Evolutionary conservation across 1,284 basidiomycete species (phyloP), one percentile per base, ranked within the genome.

Genomic region (Naganishia sp.): DNA sequence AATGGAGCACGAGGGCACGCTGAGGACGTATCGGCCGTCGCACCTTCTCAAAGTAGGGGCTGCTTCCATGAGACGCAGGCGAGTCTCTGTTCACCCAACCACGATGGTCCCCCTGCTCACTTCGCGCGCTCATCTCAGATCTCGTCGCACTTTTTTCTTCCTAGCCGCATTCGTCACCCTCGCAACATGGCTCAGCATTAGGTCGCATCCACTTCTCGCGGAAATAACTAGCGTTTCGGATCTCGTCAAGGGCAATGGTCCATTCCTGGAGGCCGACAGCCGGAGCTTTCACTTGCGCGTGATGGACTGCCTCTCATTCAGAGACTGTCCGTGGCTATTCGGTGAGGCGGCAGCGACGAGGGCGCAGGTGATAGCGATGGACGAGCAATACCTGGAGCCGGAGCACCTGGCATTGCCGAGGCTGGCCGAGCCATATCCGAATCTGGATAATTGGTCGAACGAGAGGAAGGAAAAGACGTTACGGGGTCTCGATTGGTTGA

Each of bases 401-500:
- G 55, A 57, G 31, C 55, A 57, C 25, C 25, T 57, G 28, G 43
- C 42, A 25, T 46, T 57, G n/a, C 55, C 55, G 42, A 45, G 41
- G 43, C 7, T 45, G 55, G 28, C 13, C 2, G 43, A 57, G 25
- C 55, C 55, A 25, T 46, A 57, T 46, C 55, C 55, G 2, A 21
- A 57, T 28, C 15, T 45, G 11, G 23, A 31, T 11, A n/a, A 18
- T n/a, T 57, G 55, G 55, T 57, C 55, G 4, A 21, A 25, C 21
- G 55, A 57, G 43, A 45, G 45, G 55, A 57, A 45, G 23, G 11
- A 13, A n/a, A 41, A 57, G 31, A 46, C 42, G 23, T n/a, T 57
- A 43, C 11, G 31, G 28, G 55, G 55, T 10, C 42, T 57, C 11
- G 41, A 57, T 17, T 57, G 55, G 55, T 28, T 57, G 41, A 25